Base-by-base conservation (phyloP, 2,329 filamentous ascomycete genomes). In the Arthroderma sp. region DNA sequence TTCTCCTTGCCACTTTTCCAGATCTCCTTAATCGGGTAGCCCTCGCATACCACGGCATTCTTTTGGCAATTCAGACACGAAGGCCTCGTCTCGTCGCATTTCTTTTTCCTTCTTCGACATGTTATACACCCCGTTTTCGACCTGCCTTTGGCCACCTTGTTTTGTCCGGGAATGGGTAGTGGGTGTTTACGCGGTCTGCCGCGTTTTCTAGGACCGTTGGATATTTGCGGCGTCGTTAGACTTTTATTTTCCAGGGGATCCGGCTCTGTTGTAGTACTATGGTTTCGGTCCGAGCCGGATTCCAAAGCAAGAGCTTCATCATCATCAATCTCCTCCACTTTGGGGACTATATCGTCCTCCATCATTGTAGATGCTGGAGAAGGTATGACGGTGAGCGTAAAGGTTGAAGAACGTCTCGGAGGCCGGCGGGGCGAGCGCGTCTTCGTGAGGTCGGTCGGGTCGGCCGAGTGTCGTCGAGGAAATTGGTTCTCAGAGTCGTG, bases 21-120 rank as follows among this genome's bases (percentile, higher is more conserved):
- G 43, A 86, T 75, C 47, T 85, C 82, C 60, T 86, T 86, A 50
- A 86, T 82, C 42, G 85, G 84, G 58, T 94, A 94, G 8, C 87
- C 87, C 64, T 94, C 86, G 59, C 87, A 94, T 8, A 88, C 78
- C 8, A 94, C 85, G 6, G 86, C 86, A 60, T 94, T 94, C 71
- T 94, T 94, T 65, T 91, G 82, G 58, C 87, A 94, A 56, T 93
- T 93, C 63, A 86, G 73, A 46, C 51, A 61, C 29, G 55, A 50
- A 40, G 67, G 66, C 51, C 65, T 68, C 38, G 66, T 66, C 53
- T 68, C 66, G 47, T 68, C 65, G 54, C 74, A 78, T 58, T 77
- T 78, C 69, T 78, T 78, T 63, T 78, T 78, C 44, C 75, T 66
- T 51, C 72, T 68, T 43, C 74, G 65, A 63, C 75, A 78, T 44